Base-by-base conservation (phyloP, 345 rosid genomes). In the Clausena lansium region DNA sequence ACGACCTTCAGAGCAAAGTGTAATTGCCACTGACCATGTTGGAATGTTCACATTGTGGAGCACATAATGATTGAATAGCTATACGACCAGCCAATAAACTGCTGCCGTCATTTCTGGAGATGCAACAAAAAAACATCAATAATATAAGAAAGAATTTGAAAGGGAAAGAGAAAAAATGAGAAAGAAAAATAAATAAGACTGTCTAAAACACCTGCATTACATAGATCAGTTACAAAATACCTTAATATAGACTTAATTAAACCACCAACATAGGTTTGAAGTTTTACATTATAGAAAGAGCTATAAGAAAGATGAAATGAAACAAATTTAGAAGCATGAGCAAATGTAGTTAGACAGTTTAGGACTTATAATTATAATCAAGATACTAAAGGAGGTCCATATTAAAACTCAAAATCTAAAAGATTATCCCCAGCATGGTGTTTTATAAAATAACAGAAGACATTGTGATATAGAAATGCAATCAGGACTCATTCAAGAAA, bases 1-100 rank as follows among this genome's bases (percentile, higher is more conserved):
- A 75, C 59, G 77, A 78, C 57, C 55, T 58, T 52, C 39, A 72
- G 22, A 67, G 79, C 61, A 59, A 63, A 63, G 78, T 27, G 45
- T 63, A 54, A 65, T 25, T 28, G 67, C 69, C 54, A 81, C 84
- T 68, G 72, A 92, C 98, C 97, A 72, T 86, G 74, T 84, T 87
- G 75, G 91, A 91, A 79, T 86, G 84, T 67, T 78, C 89, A 84
- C 97, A 94, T 64, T 92, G 92, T 62, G 97, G 97, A 81, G 97
- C 91, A 89, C 95, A 89, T 71, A 96, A 84, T 58, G 98, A 92
- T 79, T 94, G 98, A 80, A 96, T 90, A 47, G 95, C 97, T 41
- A 96, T 91, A 52, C 94, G 97, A 64, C 93, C 91, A 67, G 81
- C 72, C 70, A 84, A 81, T 50, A 85, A 80, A 80, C 86, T 70